Conservation (phyloP, 2,329 filamentous ascomycete species). For the Sporothrix pallida region DNA sequence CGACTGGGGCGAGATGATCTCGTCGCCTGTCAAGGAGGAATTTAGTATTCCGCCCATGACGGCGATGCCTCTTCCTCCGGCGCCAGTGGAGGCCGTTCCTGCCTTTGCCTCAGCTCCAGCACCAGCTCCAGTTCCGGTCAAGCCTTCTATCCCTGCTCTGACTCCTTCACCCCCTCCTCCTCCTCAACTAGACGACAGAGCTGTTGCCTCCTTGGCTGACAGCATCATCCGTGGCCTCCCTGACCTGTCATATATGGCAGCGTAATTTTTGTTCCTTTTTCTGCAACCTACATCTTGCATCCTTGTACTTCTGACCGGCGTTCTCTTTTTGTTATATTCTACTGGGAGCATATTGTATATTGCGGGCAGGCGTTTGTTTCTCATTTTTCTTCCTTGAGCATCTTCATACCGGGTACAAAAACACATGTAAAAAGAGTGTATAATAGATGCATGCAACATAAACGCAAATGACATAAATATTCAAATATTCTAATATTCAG, state of each 20-base stretch:
- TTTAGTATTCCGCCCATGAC: background rate
- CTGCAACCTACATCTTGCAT: background rate
- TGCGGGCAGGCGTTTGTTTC: conserved; percentile 2
- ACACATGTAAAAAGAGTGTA: background rate
- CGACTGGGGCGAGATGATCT: conserved; percentile 67
- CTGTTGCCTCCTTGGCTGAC: conserved; percentile 29
- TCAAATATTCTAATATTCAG: background rate
- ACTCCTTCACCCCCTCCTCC: background rate
- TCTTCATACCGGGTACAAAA: background rate
- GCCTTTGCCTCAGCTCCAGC: background rate
- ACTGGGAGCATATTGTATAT: conserved; percentile 13
- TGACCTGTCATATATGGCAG: conserved; percentile 47
- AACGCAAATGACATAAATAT: background rate
- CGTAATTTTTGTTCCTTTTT: conserved; percentile 34
- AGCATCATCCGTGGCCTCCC: conserved; percentile 43
- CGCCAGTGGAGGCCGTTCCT: background rate
- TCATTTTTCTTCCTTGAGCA: background rate
- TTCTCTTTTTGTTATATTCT: background rate
- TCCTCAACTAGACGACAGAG: background rate
- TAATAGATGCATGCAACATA: background rate
- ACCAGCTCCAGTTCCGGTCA: background rate
- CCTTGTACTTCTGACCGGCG: background rate
- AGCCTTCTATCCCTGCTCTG: background rate
- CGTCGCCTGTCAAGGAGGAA: conserved; percentile 44
- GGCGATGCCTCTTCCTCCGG: background rate